A percentile compares a stretch with the other conserved stretches of the same genome.
phyloP scores from a whole-genome alignment of 306 rosid species.

The Leucaena leucocephala region DNA sequence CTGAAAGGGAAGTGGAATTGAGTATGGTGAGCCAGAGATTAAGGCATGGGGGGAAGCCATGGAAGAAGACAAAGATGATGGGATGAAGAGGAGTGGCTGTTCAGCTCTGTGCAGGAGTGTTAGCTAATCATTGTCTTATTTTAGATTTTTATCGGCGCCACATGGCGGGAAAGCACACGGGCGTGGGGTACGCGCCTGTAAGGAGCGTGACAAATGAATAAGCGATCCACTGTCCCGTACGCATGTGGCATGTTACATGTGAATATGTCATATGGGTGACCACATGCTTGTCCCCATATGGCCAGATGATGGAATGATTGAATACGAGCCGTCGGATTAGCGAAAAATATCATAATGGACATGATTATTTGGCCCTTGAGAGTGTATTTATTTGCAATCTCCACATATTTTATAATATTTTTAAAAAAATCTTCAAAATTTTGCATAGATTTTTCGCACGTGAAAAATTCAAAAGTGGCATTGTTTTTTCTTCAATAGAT shows the following conservation, averaged over 20 bases:
- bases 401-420: not conserved
- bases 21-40: slow-evolving; percentile 40
- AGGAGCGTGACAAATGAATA: not conserved
- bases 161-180: not conserved
- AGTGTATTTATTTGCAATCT: not conserved
- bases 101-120: not conserved
- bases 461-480: not conserved
- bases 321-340: not conserved
- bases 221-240: not conserved
- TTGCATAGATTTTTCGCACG: not conserved
- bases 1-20: slow-evolving; percentile 41
- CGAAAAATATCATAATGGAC: not conserved
- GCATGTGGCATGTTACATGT: not conserved
- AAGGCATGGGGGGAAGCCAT: slow-evolving; percentile 75
- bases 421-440: not conserved
- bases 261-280: not conserved
- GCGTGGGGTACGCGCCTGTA: not conserved
- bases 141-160: not conserved
- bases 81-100: not conserved
- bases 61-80: not conserved
- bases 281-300: not conserved
- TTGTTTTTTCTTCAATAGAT: too few relatives aligned
- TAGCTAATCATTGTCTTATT: not conserved
- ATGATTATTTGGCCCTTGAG: not conserved
- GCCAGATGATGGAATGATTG: not conserved